Conservation (phyloP, 139 green algal genomes). For the Microglena sp. region DNA sequence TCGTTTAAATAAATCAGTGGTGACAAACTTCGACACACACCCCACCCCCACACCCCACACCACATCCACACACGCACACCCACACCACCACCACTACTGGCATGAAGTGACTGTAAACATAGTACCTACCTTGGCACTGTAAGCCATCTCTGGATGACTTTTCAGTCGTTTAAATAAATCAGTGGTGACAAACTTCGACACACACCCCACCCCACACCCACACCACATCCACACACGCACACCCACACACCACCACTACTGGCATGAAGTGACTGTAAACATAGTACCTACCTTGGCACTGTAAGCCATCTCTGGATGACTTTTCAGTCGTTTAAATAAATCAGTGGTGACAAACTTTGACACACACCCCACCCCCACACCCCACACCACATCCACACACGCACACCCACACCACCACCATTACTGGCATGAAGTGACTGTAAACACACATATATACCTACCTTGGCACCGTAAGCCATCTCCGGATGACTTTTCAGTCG, state of each 20-base stretch:
- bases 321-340: slow-evolving; percentile 27
- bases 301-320: slow-evolving; percentile 19
- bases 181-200: slow-evolving; percentile 41
- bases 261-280: background rate
- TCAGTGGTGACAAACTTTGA: slow-evolving; percentile 45
- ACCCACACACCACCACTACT: too few relatives aligned
- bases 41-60: background rate
- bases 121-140: slow-evolving; percentile 25
- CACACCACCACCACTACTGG: too few relatives aligned
- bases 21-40: slow-evolving; percentile 44
- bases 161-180: slow-evolving; percentile 34
- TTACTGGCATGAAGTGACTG: background rate
- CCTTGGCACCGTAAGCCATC: slow-evolving; percentile 21
- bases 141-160: slow-evolving; percentile 19
- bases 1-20: slow-evolving; percentile 42
- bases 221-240: too few relatives aligned
- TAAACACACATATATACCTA: background rate
- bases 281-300: slow-evolving; percentile 17
- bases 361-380: too few relatives aligned
- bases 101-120: too few relatives aligned
- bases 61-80: too few relatives aligned
- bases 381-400: too few relatives aligned
- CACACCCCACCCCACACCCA: too few relatives aligned
- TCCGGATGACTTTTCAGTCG: slow-evolving; percentile 23
- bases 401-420: too few relatives aligned